phyloP scores from a whole-genome alignment of 768 basidiomycete genomes.

The Agaricus bisporus region DNA sequence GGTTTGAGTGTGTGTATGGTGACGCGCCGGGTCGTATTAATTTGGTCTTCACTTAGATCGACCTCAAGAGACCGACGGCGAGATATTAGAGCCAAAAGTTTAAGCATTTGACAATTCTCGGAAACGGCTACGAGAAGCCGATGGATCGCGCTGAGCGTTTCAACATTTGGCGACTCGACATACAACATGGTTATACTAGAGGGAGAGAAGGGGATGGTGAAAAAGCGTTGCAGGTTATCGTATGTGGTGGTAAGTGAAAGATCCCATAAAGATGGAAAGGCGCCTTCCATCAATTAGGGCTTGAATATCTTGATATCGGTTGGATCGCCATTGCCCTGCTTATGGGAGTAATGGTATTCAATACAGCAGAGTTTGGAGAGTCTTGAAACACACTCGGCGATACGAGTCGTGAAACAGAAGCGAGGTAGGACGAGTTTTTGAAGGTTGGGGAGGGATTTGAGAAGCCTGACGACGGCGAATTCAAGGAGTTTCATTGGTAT shows the following conservation, averaged over 20 bases:
- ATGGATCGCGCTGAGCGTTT: neutral
- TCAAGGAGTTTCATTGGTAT: constrained; percentile 6
- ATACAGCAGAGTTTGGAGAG: constrained; percentile 9
- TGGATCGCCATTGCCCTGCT: constrained; percentile 3
- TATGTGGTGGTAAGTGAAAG: constrained; percentile 5
- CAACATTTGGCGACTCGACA: neutral
- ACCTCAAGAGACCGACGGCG: neutral
- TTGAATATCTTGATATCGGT: neutral
- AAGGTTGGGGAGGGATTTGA: constrained; percentile 3
- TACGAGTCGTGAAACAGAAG: constrained; percentile 3
- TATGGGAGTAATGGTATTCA: constrained; percentile 10
- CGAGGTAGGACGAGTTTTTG: constrained; percentile 8
- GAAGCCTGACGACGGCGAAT: neutral
- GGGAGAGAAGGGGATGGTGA: constrained; percentile 6
- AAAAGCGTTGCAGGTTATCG: constrained; percentile 1
- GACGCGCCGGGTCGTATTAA: neutral
- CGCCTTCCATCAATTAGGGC: constrained; percentile 4
- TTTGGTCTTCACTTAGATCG: neutral
- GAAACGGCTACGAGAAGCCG: constrained; percentile 6
- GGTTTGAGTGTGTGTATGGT: constrained; percentile 22
- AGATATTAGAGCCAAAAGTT: neutral
- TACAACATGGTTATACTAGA: constrained; percentile 6
- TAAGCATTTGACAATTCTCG: constrained; percentile 10
- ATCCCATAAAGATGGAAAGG: constrained; percentile 7
- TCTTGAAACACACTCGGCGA: constrained; percentile 4